Evolutionary conservation across 2,329 filamentous ascomycete genomes (phyloP).

Genomic region (Cordyceps farinosa): DNA sequence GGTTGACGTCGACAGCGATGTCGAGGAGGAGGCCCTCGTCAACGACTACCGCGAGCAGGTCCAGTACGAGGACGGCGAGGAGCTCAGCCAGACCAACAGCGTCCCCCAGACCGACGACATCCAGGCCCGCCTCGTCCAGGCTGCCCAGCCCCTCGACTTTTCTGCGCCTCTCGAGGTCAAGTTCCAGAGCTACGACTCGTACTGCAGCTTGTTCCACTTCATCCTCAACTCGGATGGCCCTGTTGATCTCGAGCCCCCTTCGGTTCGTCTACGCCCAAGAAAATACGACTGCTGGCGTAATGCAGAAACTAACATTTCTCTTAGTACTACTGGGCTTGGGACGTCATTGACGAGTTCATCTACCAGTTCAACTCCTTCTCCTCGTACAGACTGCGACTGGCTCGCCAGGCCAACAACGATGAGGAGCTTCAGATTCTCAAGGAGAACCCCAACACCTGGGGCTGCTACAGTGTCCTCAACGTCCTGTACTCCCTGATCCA

Average conservation of each 20-base stretch:
- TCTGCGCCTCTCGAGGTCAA: constrained; percentile 94
- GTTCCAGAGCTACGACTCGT: constrained; percentile 98
- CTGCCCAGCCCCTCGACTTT: constrained; percentile 93
- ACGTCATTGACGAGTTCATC: constrained; percentile 99
- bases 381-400: constrained; percentile 89
- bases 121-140: constrained; percentile 84
- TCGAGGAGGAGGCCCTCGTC: constrained; percentile 92
- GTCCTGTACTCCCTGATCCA: constrained; percentile 99
- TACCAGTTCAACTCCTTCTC: constrained; percentile 99
- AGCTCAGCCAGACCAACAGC: constrained; percentile 72
- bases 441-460: constrained; percentile 98
- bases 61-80: constrained; percentile 82
- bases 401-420: constrained; percentile 76
- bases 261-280: constrained; percentile 57
- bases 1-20: constrained; percentile 80
- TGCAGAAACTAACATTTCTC: constrained; percentile 19
- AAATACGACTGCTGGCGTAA: not conserved
- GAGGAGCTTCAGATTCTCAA: constrained; percentile 89
- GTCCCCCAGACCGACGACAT: constrained; percentile 83
- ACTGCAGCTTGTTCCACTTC: constrained; percentile 99
- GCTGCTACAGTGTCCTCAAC: constrained; percentile 98
- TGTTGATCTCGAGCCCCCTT: constrained; percentile 93
- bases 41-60: constrained; percentile 96
- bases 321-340: constrained; percentile 99
- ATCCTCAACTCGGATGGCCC: constrained; percentile 99